Base-by-base conservation (phyloP, 75 land plant species). In the Pinus tabuliformis region DNA sequence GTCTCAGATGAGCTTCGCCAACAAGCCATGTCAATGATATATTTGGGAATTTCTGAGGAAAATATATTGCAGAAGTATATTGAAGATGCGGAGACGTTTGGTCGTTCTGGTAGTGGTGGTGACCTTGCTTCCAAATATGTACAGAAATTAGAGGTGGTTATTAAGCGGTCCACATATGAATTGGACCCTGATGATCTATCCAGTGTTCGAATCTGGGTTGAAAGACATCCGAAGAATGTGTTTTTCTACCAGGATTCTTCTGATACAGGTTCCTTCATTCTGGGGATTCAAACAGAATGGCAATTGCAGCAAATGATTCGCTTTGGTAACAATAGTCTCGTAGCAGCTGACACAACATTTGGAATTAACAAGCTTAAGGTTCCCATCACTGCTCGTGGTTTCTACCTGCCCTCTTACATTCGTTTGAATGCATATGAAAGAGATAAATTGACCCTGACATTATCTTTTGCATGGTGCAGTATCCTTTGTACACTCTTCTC, bases 281-380 rank as follows among this genome's bases (percentile, higher is more conserved):
- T 91, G 26, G 96, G 96, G 13, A 88, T 93, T 79, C 96, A 93
- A 77, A 93, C 96, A 21, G 90, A 91, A 61, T 93, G 96, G 96
- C 96, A 91, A 22, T 74, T 89, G 83, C 93, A 89, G 70, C 89
- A 91, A 60, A 91, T 89, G 91, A 79, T 89, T 26, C 81, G 89
- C n/a, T 93, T 89, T 81, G 91, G 96, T 12, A 85, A 91, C 81
- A 83, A 75, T 36, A 91, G 86, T 63, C 78, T 91, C 72, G 58
- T 93, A 26, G 91, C 91, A 20, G 82, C 70, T 57, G 88, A 93
- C 75, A 89, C 96, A 28, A 91, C 91, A 30, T 89, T 93, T 86
- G 93, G 96, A 22, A 82, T 87, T 70, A 87, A 83, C 71, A 83
- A 88, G 64, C 86, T 86, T 8, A 93, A 91, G 89, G 96, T 91